phyloP scores from a whole-genome alignment of 1,139 yeast species.

The Yamadazyma dushanensis region DNA sequence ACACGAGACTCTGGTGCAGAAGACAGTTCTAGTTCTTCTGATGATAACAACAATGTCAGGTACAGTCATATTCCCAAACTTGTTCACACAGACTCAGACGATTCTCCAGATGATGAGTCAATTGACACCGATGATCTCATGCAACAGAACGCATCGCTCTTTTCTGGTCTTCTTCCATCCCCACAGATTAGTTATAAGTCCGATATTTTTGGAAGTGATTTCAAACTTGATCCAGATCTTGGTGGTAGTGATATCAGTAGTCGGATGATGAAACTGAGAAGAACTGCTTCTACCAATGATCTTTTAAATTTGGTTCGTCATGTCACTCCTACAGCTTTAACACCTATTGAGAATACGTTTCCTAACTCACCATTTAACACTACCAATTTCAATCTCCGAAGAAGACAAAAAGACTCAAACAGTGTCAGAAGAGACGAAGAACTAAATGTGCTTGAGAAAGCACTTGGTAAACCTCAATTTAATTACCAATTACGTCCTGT shows the following conservation, averaged over 20 bases:
- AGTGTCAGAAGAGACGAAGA: constrained; percentile 18
- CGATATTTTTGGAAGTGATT: constrained; percentile 27
- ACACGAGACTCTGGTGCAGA: background rate
- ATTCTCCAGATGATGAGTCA: constrained; percentile 20
- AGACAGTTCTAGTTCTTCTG: constrained; percentile 5
- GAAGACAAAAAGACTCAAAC: constrained; percentile 3
- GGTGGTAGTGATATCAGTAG: constrained; percentile 11
- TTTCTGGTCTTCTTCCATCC: constrained; percentile 37
- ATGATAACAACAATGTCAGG: constrained; percentile 11
- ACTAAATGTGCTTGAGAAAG: constrained; percentile 9
- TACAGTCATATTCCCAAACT: constrained; percentile 19
- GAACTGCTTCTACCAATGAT: constrained; percentile 19
- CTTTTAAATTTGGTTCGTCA: constrained; percentile 15
- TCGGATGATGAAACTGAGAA: constrained; percentile 14
- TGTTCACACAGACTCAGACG: constrained; percentile 21
- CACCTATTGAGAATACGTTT: constrained; percentile 8
- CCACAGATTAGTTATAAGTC: constrained; percentile 41
- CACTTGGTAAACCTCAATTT: constrained; percentile 11
- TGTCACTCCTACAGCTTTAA: constrained; percentile 12
- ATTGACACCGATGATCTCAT: constrained; percentile 33
- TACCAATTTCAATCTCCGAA: constrained; percentile 3
- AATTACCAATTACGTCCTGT: constrained; percentile 32
- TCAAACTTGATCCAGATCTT: constrained; percentile 12
- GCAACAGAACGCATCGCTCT: constrained; percentile 32
- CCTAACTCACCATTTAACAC: constrained; percentile 6